Evolutionary conservation across 2,329 filamentous ascomycete species (phyloP).

Genomic region (Didymosphaeria variabile): DNA sequence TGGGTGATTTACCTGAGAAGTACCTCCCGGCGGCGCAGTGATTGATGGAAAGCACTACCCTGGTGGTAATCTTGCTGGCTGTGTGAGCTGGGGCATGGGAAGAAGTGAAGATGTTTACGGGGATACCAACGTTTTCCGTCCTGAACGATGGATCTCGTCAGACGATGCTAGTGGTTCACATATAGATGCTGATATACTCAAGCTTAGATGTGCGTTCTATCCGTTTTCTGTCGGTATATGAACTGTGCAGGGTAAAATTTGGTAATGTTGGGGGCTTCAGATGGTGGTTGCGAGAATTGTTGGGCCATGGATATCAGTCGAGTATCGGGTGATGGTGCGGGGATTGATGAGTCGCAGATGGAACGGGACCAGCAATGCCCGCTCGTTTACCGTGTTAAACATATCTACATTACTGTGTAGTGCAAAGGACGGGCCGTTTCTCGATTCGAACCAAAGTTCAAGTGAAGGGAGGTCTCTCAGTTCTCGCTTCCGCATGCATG

Average conservation of each 20-base stretch:
- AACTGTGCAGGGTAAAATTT: slow-evolving; percentile 22
- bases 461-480: too few species aligned
- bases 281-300: slow-evolving; percentile 17
- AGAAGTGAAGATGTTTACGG: slow-evolving; percentile 19
- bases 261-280: slow-evolving; percentile 17
- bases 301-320: slow-evolving; percentile 16
- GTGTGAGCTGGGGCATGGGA: slow-evolving; percentile 22
- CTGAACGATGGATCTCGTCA: slow-evolving; percentile 23
- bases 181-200: slow-evolving; percentile 5
- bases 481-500: too few species aligned
- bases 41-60: slow-evolving; percentile 25
- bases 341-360: not conserved
- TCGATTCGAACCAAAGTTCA: slow-evolving; percentile 10
- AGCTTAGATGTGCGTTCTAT: slow-evolving; percentile 18
- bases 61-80: slow-evolving; percentile 24
- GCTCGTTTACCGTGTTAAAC: slow-evolving; percentile 8
- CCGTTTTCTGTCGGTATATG: slow-evolving; percentile 22
- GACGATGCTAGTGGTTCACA: slow-evolving; percentile 2
- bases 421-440: slow-evolving; percentile 13
- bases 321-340: slow-evolving; percentile 5
- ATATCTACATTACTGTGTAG: slow-evolving; percentile 15
- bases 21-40: slow-evolving; percentile 22
- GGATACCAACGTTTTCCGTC: slow-evolving; percentile 17
- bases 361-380: slow-evolving; percentile 12
- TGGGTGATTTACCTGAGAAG: slow-evolving; percentile 20